Evolutionary conservation across 1,284 basidiomycete species (phyloP), one percentile per base, ranked within the genome.

Genomic region (Pseudozyma tsukubaensis): DNA sequence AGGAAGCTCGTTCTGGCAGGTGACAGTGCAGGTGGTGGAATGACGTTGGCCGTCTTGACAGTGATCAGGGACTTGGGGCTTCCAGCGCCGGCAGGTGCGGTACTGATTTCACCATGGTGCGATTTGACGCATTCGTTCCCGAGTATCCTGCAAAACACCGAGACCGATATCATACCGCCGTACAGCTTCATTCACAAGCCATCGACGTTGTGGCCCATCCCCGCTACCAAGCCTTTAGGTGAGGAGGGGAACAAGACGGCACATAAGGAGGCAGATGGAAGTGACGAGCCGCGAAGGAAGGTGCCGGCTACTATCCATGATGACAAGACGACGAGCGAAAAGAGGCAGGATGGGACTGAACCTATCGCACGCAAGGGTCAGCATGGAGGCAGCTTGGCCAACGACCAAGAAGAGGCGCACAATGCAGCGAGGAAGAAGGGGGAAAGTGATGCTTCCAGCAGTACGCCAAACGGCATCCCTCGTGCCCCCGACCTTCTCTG

Each of bases 121-220:
- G 95, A 98, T 84, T 85, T 98, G 51, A 95, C 94, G 0, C 96
- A 99, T 84, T 94, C 92, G 0, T 98, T 98, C 84, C 93, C 93
- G 0, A 94, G 92, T 64, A 89, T 97, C 48, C 88, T 93, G 79
- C 87, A 88, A 50, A 97, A 98, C 83, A 94, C 93, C 0, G 88
- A 89, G 7, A 95, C 77, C 9, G 82, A 83, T 92, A 60, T 95
- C 50, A 89, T 95, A 13, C 87, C 87, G 0, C 85, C 86, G 0
- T 81, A 83, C 53, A 70, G 81, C 14, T 83, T 84, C 59, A 77
- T 84, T 37, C 83, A 84, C 59, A 82, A 82, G 67, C 83, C 83
- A 4, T 79, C 76, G 34, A 73, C 82, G 19, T 61, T 84, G 21
- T 84, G 83, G 83, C 83, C 83, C 1, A 51, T 82, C 72, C 65